Base-by-base conservation (phyloP, 257 asterid genomes). In the Misopates orontium region DNA sequence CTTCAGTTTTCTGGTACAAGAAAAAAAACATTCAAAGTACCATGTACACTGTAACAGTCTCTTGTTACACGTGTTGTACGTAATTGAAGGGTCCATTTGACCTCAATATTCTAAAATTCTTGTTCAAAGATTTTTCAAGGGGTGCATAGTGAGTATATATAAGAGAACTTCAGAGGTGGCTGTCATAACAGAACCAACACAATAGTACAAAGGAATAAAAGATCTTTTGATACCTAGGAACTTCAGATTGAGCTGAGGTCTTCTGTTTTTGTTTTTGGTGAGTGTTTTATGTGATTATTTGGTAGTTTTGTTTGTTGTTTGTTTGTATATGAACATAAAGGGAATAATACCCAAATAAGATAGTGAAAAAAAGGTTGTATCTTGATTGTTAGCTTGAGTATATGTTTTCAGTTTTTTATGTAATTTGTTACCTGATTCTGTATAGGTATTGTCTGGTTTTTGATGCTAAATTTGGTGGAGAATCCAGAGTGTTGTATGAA, bases 241-340 rank as follows among this genome's bases (percentile, higher is more conserved):
- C 66, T 40, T 54, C 36, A 24, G 42, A 64, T 55, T 62, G 15
- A 58, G 22, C 31, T 40, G 14, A 41, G 66, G 50, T 41, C 73
- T 68, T 80, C 67, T 15, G 39, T 71, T 73, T 53, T 67, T 15
- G 45, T 73, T 73, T 53, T 56, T 73, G 87, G 93, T 83, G 77
- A 80, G 84, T 71, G 66, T 19, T 63, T 71, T 42, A 32, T 32
- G 17, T n/a, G 39, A 12, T 31, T 10, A 8, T 20, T 25, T 51
- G 3, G 19, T 24, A 4, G 19, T 51, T 59, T 42, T 1, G 12
- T 31, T 17, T 5, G n/a, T 58, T 22, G 0, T 45, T 1, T 28
- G n/a, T n/a, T 40, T 10, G 3, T 56, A 24, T 1, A 16, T 5
- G 24, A 9, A 16, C 5, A 48, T 48, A 2, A 53, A 53, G 59